These are phyloP conservation scores for Epichloe gansuensis DNA, from an alignment of 2,329 filamentous ascomycete genomes.

Conservation along the genomic window DNA sequence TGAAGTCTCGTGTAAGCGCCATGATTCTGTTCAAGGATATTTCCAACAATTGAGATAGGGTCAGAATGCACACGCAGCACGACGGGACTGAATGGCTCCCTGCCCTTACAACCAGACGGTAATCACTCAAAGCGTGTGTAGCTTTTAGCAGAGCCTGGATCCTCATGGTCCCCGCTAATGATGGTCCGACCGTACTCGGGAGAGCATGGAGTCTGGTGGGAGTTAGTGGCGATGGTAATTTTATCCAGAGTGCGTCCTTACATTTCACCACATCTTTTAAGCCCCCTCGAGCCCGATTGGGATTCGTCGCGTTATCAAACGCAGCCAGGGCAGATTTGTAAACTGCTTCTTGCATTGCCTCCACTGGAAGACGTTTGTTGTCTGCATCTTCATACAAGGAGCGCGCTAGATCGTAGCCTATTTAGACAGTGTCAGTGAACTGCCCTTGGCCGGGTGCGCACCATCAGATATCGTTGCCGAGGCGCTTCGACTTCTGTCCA, in stretches of 20 bases:
- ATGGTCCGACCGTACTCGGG: slow-evolving; percentile 40
- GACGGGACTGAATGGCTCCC: slow-evolving; percentile 68
- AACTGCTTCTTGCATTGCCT: slow-evolving; percentile 47
- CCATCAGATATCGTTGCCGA: not conserved
- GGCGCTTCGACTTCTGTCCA: not conserved
- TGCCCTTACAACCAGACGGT: slow-evolving; percentile 66
- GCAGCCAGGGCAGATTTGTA: slow-evolving; percentile 52
- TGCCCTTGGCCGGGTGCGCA: not conserved
- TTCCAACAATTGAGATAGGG: slow-evolving; percentile 59
- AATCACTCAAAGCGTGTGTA: slow-evolving; percentile 64
- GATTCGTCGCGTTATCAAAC: slow-evolving; percentile 75
- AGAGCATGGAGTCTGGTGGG: slow-evolving; percentile 50
- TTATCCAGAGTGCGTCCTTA: slow-evolving; percentile 24
- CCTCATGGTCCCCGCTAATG: slow-evolving; percentile 37
- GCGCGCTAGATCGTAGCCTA: slow-evolving; percentile 50
- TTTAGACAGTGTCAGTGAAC: slow-evolving; percentile 6
- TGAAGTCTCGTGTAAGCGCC: slow-evolving; percentile 64
- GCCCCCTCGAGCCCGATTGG: slow-evolving; percentile 63
- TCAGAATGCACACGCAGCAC: slow-evolving; percentile 66
- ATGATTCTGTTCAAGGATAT: slow-evolving; percentile 63
- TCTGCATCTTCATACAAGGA: slow-evolving; percentile 46
- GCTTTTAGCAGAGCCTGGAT: slow-evolving; percentile 56
- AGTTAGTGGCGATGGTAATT: not conserved
- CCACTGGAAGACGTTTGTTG: slow-evolving; percentile 34
- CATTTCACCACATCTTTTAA: slow-evolving; percentile 70